Evolutionary conservation across 2,329 filamentous ascomycete species (phyloP), one percentile per base, ranked within the genome.

Genomic region (Trichothecium sympodiale): DNA sequence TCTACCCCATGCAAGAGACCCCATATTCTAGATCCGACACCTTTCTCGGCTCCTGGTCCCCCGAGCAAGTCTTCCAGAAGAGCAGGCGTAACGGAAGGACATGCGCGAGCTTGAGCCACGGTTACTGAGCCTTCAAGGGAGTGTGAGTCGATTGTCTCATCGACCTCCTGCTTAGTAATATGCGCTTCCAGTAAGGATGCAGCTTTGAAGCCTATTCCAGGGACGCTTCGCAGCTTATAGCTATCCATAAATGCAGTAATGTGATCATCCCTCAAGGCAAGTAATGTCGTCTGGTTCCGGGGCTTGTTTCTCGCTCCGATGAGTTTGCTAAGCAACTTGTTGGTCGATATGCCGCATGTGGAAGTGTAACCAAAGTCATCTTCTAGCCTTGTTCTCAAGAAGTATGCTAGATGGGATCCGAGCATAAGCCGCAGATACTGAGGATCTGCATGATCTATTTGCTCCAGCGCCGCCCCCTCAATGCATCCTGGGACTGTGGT

Each of bases 231-330:
- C 34, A 96, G 74, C 38, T 80, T 76, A 50, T 88, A 79, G 3
- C 51, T 53, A 46, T 91, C 85, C 46, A 96, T 67, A 50, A 96
- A 96, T 0, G 55, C 52, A 6, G 65, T 64, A 10, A 83, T 68
- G 40, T 78, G 56, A 12, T 59, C 47, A 3, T 64, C 62, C 36
- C 74, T 72, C 2, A 81, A 74, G 5, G 82, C 77, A 30, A 94
- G 59, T 7, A 96, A 62, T 0, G 83, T 86, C 0, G 89, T 96
- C 56, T 96, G 91, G 41, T 76, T 81, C 39, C 80, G 79, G 1
- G 89, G 89, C 59, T 96, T 96, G 54, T 95, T 77, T 39, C 80
- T 65, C 53, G 77, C 83, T 10, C 89, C 89, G 8, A 78, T 83
- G 12, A 96, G 69, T 56, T 96, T 96, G 39, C 83, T 77, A 9